Evolutionary conservation across 2,329 filamentous ascomycete genomes (phyloP).

Genomic region (Fusarium chuoi): DNA sequence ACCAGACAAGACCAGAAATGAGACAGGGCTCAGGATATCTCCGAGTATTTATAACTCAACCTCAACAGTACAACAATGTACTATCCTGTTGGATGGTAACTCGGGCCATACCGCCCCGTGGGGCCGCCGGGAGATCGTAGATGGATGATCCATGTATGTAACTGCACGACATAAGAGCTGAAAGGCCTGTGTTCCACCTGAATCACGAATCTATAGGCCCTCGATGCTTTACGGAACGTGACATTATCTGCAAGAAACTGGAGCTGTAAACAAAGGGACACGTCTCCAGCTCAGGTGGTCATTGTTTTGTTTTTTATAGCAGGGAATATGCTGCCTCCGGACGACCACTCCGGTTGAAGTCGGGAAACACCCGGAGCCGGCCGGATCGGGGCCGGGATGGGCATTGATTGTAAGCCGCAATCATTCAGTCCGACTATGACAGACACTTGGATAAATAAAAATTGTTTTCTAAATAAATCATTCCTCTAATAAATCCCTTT

Average conservation of each 20-base stretch:
- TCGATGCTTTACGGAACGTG: background rate
- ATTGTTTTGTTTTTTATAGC: conserved; percentile 21
- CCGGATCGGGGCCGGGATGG: conserved; percentile 23
- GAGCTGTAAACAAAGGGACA: background rate
- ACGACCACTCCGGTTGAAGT: conserved; percentile 24
- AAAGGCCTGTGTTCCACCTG: conserved; percentile 20
- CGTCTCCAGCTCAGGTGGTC: conserved; percentile 4
- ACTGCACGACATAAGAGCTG: conserved; percentile 30
- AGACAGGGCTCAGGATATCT: background rate
- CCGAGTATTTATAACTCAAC: conserved; percentile 28
- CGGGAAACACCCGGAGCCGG: conserved; percentile 23
- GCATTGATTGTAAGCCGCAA: background rate
- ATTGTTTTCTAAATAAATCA: rapidly evolving
- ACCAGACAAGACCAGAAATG: background rate
- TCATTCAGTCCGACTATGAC: background rate
- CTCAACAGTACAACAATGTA: background rate
- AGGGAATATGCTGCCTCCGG: background rate
- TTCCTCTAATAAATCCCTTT: rapidly evolving
- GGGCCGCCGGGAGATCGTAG: conserved; percentile 23
- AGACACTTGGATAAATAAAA: background rate
- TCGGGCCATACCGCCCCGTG: conserved; percentile 9
- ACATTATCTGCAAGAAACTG: conserved; percentile 12
- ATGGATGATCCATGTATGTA: conserved; percentile 36
- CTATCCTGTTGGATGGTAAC: background rate
- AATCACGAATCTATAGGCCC: conserved; percentile 10